Evolutionary conservation across 257 asterid species (phyloP), one percentile per base, ranked within the genome.

Genomic region (Agastache rugosa): DNA sequence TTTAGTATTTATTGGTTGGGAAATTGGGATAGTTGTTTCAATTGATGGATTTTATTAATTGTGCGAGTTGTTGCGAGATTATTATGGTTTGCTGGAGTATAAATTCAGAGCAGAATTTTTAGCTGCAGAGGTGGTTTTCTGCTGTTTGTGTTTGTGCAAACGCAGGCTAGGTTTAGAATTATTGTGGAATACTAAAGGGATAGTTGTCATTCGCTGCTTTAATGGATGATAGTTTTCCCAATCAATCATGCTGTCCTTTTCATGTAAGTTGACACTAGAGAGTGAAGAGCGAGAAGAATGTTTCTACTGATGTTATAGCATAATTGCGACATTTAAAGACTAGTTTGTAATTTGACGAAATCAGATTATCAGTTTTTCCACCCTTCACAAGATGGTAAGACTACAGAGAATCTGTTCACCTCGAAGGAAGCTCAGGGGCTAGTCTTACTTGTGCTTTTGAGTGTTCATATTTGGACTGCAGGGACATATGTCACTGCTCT

Each of bases 401-500:
- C 44, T 17, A 5, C 50, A 17, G 42, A 41, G 0, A 3, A 22
- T 20, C 11, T 31, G 23, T 5, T 34, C 11, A 74, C 10, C 59
- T 17, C 22, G 15, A 12, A 20, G 41, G 39, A 69, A 27, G 41
- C 35, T 10, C 12, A 50, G 37, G 55, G 44, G 17, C 56, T 31
- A 19, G 56, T 29, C 39, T 22, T 41, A 41, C 11, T 9, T 11
- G 61, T 66, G 67, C 11, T n/a, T 19, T 42, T 44, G 14, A 39
- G 62, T 6, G 6, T 16, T 12, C 54, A 15, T 29, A 20, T 14
- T 63, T 73, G 78, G 53, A 34, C 37, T 74, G 56, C 47, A 63
- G 65, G 64, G 58, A 35, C 15, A 63, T 4, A 31, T 67, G 62
- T 31, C 39, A 55, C 37, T 75, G 42, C 60, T 75, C n/a, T 14